phyloP scores from a whole-genome alignment of 2,329 filamentous ascomycete genomes.

The Fonsecaea pedrosoi region DNA sequence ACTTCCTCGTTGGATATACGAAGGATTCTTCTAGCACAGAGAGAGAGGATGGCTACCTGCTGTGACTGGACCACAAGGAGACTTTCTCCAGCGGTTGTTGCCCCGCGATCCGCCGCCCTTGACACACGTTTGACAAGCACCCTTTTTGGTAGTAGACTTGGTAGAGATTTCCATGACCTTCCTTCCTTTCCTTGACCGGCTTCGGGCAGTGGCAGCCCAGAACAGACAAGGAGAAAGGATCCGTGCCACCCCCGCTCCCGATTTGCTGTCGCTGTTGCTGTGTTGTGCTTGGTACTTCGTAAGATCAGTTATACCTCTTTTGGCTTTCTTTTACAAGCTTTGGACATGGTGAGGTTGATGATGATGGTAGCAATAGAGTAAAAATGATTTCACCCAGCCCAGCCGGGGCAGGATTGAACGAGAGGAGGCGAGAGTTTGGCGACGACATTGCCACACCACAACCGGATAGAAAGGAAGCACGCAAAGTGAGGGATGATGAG shows the following conservation, averaged over 20 bases:
- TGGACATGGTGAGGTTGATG: no score
- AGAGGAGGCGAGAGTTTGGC: no score
- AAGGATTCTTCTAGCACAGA: background rate
- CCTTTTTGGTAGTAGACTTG: no score
- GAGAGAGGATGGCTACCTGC: background rate
- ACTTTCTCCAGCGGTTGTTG: constrained; percentile 4
- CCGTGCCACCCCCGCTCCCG: background rate
- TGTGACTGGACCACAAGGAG: background rate
- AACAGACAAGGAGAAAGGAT: background rate
- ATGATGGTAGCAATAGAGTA: no score
- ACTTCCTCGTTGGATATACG: background rate
- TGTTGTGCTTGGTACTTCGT: no score
- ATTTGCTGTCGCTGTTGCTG: background rate
- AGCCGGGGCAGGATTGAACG: no score
- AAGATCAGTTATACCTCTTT: background rate
- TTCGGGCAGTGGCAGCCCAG: background rate
- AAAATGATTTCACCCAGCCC: no score
- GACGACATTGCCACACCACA: no score
- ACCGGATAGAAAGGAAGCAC: no score
- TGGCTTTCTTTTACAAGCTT: background rate
- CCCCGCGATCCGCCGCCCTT: constrained; percentile 2
- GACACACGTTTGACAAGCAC: background rate
- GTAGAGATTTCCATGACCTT: background rate
- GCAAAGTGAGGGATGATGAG: no score
- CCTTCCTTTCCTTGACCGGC: background rate